phyloP scores from a whole-genome alignment of 2,329 filamentous ascomycete species.

The Colletotrichum scovillei region DNA sequence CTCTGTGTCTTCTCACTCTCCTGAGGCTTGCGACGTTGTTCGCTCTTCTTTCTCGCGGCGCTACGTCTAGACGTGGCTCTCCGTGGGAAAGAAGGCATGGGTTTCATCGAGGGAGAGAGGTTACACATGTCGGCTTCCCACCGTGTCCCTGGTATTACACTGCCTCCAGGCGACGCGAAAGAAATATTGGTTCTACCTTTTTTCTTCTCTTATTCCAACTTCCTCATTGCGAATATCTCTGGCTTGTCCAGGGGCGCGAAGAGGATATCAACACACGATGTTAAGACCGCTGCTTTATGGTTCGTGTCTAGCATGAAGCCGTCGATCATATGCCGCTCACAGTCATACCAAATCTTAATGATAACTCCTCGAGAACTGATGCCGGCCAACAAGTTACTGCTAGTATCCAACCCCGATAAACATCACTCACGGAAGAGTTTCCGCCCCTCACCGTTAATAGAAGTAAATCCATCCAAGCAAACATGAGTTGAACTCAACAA shows the following conservation, averaged over 20 bases:
- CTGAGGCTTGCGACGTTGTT: not conserved
- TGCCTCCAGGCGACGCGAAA: conserved; percentile 14
- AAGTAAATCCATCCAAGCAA: not conserved
- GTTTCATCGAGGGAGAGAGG: not conserved
- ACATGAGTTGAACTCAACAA: not conserved
- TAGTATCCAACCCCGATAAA: not conserved
- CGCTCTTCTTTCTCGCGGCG: not conserved
- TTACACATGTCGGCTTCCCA: not conserved
- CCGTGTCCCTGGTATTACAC: conserved; percentile 22
- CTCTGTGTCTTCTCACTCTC: not conserved
- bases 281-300: not conserved
- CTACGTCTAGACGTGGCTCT: not conserved
- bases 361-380: too few relatives aligned
- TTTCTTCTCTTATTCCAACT: not conserved
- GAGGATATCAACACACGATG: not conserved
- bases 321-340: not conserved
- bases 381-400: not conserved
- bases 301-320: too few relatives aligned
- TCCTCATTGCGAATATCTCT: conserved; percentile 10
- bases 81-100: not conserved
- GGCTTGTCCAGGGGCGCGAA: not conserved
- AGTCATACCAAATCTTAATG: not conserved
- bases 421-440: not conserved
- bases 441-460: not conserved
- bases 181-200: not conserved